Conservation (phyloP, 768 basidiomycete species). For the Podaxis sp. region DNA sequence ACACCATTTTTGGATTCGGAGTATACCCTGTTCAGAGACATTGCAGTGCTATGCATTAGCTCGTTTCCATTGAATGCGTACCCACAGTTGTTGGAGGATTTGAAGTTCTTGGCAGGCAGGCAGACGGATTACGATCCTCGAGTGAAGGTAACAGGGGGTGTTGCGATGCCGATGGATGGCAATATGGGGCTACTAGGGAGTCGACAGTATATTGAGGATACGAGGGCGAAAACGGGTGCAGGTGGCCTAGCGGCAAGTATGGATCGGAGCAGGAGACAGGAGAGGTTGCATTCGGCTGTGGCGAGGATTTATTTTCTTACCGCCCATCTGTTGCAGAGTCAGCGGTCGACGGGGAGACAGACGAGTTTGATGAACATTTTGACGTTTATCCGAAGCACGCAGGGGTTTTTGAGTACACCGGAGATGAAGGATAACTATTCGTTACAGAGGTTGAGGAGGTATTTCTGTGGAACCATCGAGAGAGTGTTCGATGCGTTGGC, state of each 20-base stretch:
- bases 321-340: constrained; percentile 70
- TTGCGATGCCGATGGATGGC: constrained; percentile 38
- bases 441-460: constrained; percentile 79
- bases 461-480: constrained; percentile 89
- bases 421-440: constrained; percentile 76
- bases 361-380: constrained; percentile 77
- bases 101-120: constrained; percentile 75
- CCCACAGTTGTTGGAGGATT: constrained; percentile 79
- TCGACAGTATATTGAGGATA: constrained; percentile 69
- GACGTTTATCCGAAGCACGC: constrained; percentile 84
- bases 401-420: constrained; percentile 68
- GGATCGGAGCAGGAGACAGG: constrained; percentile 69
- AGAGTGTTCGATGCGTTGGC: constrained; percentile 79
- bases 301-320: constrained; percentile 89
- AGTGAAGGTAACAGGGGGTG: constrained; percentile 33
- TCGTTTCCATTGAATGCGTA: constrained; percentile 78
- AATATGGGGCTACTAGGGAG: constrained; percentile 36
- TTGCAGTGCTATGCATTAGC: constrained; percentile 86
- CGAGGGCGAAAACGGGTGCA: constrained; percentile 45
- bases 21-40: constrained; percentile 78
- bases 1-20: constrained; percentile 89
- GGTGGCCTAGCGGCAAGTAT: constrained; percentile 37
- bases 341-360: constrained; percentile 66
- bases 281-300: constrained; percentile 81
- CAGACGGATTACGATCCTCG: constrained; percentile 81